Base-by-base conservation (phyloP, 2,329 filamentous ascomycete genomes). In the Calonectria crousiana region DNA sequence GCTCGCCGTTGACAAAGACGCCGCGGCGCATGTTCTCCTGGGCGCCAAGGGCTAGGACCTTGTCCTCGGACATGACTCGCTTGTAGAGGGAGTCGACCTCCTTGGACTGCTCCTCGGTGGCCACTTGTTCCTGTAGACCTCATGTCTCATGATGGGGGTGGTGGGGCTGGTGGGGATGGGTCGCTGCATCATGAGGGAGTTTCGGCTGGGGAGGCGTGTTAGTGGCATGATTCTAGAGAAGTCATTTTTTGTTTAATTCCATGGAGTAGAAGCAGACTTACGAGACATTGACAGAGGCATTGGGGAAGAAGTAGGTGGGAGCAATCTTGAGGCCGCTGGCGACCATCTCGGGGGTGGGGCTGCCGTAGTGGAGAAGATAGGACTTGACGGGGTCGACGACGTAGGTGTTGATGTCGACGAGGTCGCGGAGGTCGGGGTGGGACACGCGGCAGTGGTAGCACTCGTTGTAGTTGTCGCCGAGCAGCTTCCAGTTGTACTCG, bases 381-480 rank as follows among this genome's bases (percentile, higher is more conserved):
- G 70, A 72, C 32, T 72, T 72, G 23, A 67, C 64, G 18, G 70
- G 70, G 32, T 56, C 38, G 32, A 90, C 88, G 41, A 84, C 82
- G 82, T 92, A 92, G 10, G 87, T 87, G 67, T 87, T 86, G 51
- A 92, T 86, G 74, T 92, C 88, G 53, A 89, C 86, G n/a, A 92
- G 85, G 36, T 85, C 84, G 4, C 88, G 85, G 56, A 92, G 88
- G 74, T 90, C 89, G 1, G 91, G 89, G 76, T 92, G 90, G 0
- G 90, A 88, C 0, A 88, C 89, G 44, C 88, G 86, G 84, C 90
- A 92, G 84, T 92, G 90, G 78, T 92, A 92, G 80, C 90, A 92
- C 79, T 91, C 91, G 79, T 93, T 93, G 84, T 91, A 93, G 83
- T 92, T 92, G 79, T 92, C 91, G 16, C 87, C 88, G 20, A 91